Evolutionary conservation across 768 basidiomycete species (phyloP).

Genomic region (Russula sp.): DNA sequence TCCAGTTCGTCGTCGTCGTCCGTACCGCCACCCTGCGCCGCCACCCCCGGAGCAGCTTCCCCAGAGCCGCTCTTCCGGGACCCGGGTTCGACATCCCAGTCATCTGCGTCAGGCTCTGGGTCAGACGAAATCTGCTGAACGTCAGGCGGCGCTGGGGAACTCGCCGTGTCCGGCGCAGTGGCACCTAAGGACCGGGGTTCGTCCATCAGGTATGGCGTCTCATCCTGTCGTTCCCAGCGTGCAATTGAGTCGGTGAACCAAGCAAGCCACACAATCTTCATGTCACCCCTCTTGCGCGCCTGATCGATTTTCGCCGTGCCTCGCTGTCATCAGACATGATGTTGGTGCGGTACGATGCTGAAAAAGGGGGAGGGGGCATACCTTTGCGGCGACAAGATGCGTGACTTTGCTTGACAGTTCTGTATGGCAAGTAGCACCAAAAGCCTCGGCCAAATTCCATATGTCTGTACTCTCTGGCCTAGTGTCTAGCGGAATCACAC

Average conservation of each 20-base stretch:
- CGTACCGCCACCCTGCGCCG: conserved; percentile 16
- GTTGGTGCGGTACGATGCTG: conserved; percentile 6
- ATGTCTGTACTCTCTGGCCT: conserved; percentile 73
- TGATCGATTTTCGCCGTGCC: conserved; percentile 89
- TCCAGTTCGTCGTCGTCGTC: conserved; percentile 21
- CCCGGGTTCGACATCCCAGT: conserved; percentile 48
- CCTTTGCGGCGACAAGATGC: conserved; percentile 90
- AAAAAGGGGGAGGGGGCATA: conserved; percentile 27
- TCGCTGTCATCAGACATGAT: conserved; percentile 38
- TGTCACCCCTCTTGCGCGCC: conserved; percentile 66
- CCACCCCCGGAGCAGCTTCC: conserved; percentile 13
- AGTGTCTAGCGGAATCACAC: conserved; percentile 87
- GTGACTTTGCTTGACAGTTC: conserved; percentile 64
- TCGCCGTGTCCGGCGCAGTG: conserved; percentile 32
- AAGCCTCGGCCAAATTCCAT: conserved; percentile 80
- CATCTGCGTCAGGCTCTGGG: conserved; percentile 58
- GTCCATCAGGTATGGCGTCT: conserved; percentile 68
- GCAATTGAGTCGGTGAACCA: conserved; percentile 91
- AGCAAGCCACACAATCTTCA: conserved; percentile 77
- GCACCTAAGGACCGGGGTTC: conserved; percentile 34
- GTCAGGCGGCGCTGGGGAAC: conserved; percentile 38
- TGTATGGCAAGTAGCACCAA: conserved; percentile 76
- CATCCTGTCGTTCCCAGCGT: conserved; percentile 80
- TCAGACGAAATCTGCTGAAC: conserved; percentile 53
- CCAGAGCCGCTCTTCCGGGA: conserved; percentile 22